Conservation (phyloP, 2,329 filamentous ascomycete genomes). For the Aspergillus pseudonomiae region DNA sequence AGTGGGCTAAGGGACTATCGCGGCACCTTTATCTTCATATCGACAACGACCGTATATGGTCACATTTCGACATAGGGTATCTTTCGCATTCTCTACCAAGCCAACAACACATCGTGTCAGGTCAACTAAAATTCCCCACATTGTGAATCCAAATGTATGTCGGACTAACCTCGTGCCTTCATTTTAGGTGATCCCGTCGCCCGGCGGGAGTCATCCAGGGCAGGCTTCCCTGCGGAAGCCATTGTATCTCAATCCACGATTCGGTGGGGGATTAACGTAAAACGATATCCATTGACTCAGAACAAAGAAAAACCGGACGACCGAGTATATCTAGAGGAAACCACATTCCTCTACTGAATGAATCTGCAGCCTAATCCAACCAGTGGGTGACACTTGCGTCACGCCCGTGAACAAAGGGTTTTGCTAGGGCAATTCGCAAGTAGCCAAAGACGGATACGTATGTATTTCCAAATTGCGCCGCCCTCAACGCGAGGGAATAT, state of each 20-base stretch:
- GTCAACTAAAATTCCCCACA: not conserved
- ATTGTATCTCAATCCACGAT: slow-evolving; percentile 40
- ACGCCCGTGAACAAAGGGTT: slow-evolving; percentile 3
- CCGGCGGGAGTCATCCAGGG: slow-evolving; percentile 50
- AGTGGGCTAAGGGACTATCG: slow-evolving; percentile 11
- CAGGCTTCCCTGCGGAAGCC: slow-evolving; percentile 48
- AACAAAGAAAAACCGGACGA: slow-evolving; percentile 31
- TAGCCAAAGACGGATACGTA: not conserved
- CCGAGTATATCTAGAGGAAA: slow-evolving; percentile 31
- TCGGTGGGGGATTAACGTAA: slow-evolving; percentile 39
- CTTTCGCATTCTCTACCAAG: slow-evolving; percentile 71
- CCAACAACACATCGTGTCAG: slow-evolving; percentile 13
- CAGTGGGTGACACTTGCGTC: slow-evolving; percentile 6
- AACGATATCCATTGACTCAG: slow-evolving; percentile 45
- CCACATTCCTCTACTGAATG: slow-evolving; percentile 42
- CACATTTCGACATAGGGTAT: slow-evolving; percentile 89
- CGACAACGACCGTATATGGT: slow-evolving; percentile 91
- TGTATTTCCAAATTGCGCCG: slow-evolving; percentile 4
- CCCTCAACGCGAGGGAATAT: slow-evolving; percentile 8
- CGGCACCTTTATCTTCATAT: slow-evolving; percentile 77
- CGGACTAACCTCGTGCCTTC: slow-evolving; percentile 51
- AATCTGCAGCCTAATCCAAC: slow-evolving; percentile 18
- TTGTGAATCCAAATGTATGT: not conserved
- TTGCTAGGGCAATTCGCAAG: slow-evolving; percentile 1
- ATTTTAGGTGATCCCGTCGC: slow-evolving; percentile 50